Evolutionary conservation across 169 alveolate species (phyloP).

Genomic region (Eimeria acervulina): DNA sequence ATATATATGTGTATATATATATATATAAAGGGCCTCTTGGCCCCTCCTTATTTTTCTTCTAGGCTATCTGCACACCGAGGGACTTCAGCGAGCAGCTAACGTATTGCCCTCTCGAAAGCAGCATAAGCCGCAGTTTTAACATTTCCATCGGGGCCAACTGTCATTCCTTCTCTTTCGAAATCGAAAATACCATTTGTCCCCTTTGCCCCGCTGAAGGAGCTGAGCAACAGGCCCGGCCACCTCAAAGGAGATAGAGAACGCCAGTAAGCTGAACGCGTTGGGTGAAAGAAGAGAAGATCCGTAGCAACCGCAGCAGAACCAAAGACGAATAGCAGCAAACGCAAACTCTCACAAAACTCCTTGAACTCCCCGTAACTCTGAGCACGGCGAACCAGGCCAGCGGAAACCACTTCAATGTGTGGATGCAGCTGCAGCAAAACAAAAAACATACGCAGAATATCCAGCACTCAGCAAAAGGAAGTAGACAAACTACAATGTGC

Average conservation of each 20-base stretch:
- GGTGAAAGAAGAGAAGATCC: constrained; percentile 75
- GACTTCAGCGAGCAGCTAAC: background rate
- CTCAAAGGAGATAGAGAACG: constrained; percentile 28
- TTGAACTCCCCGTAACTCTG: constrained; percentile 65
- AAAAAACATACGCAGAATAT: background rate
- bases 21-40: background rate
- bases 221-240: background rate
- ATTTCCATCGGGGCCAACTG: constrained; percentile 8
- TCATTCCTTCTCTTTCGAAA: constrained; percentile 30
- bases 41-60: background rate
- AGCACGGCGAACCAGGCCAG: constrained; percentile 25
- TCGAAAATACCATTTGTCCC: constrained; percentile 35
- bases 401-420: constrained; percentile 8
- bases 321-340: constrained; percentile 55
- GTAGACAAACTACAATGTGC: no score
- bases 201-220: background rate
- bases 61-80: background rate
- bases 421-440: constrained; percentile 60
- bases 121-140: constrained; percentile 75
- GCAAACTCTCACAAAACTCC: constrained; percentile 73
- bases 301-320: constrained; percentile 14
- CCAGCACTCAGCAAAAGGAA: no score
- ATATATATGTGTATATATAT: no score
- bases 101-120: constrained; percentile 10
- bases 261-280: constrained; percentile 74